Base-by-base conservation (phyloP, 2,329 filamentous ascomycete species). In the Diplodia scrobiculata region DNA sequence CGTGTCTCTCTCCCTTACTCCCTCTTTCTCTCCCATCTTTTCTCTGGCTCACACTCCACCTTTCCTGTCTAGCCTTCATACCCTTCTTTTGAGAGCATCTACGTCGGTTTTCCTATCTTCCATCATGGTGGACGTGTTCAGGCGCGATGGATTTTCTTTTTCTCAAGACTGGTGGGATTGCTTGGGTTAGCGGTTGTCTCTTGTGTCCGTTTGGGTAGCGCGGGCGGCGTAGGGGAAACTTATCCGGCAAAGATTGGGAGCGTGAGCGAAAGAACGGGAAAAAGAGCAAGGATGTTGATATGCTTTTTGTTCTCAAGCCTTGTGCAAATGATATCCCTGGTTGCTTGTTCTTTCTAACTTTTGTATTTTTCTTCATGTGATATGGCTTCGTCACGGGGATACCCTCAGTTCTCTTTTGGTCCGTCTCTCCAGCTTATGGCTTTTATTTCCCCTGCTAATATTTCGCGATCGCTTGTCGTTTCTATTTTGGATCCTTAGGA, bases 221-320 rank as follows among this genome's bases (percentile, higher is more conserved):
- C 25, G 69, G 70, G 7, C 74, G 60, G 73, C 71, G 2, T 73
- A 73, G 38, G 69, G 70, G 19, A 36, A 10, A 67, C 67, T 19
- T 47, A 41, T 41, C 66, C 68, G 52, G 67, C 68, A 68, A 72
- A 11, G 47, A 45, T 36, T 55, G 32, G 25, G 45, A 55, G 27
- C 73, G 71, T 68, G 76, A 72, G 71, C 76, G 72, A 66, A 71
- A 74, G 38, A 72, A 71, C 17, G 70, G 72, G 5, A 72, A 72
- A 5, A 63, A 76, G 4, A 76, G 50, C 32, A 52, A 74, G 73
- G 71, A 74, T 50, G 41, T 50, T 50, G 9, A 50, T 71, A 74
- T 58, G 68, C 67, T 62, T 74, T 65, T 45, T 52, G 60, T 59
- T 65, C 27, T 47, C 29, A 62, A 62, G 45, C 41, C 27, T 36